A percentile compares a stretch with the other conserved stretches of the same genome.
Evolutionary conservation across 2,329 filamentous ascomycete species (phyloP).

Genomic region (Colletotrichum plurivorum): DNA sequence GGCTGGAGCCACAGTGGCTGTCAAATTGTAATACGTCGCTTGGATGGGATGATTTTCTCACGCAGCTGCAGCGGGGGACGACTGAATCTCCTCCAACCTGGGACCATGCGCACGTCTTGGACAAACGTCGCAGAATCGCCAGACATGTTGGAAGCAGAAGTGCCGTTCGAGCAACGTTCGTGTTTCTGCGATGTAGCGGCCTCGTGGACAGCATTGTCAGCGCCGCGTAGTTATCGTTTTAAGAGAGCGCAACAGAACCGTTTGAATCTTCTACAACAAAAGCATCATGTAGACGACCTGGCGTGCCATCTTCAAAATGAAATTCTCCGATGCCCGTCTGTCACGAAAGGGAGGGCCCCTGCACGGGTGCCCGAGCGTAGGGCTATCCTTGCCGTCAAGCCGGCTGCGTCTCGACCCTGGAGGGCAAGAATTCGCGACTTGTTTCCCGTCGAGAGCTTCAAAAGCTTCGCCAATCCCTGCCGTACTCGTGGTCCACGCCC

Average conservation of each 20-base stretch:
- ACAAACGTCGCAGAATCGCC: slow-evolving; percentile 2
- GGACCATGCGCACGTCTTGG: not conserved
- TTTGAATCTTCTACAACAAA: not conserved
- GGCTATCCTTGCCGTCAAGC: not conserved
- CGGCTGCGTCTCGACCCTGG: not conserved
- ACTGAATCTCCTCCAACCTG: not conserved
- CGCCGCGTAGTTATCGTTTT: not conserved
- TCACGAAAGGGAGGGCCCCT: slow-evolving; percentile 6
- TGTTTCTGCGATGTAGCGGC: too few species aligned
- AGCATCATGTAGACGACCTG: not conserved
- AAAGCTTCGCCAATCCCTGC: slow-evolving; percentile 6
- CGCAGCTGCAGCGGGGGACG: not conserved
- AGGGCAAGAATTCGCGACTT: slow-evolving; percentile 7
- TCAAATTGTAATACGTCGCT: slow-evolving; percentile 22
- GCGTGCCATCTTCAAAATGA: not conserved
- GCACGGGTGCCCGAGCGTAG: not conserved
- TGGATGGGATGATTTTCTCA: not conserved
- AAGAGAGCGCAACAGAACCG: too few species aligned
- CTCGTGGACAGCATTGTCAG: not conserved
- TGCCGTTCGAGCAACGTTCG: not conserved
- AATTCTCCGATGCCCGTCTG: slow-evolving; percentile 6
- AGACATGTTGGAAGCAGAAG: not conserved
- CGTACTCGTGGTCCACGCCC: not conserved
- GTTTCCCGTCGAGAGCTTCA: not conserved
- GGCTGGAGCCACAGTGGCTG: slow-evolving; percentile 3